These are phyloP conservation scores for Suillus variegatus DNA, from an alignment of 768 basidiomycete genomes.

Conservation along the genomic window DNA sequence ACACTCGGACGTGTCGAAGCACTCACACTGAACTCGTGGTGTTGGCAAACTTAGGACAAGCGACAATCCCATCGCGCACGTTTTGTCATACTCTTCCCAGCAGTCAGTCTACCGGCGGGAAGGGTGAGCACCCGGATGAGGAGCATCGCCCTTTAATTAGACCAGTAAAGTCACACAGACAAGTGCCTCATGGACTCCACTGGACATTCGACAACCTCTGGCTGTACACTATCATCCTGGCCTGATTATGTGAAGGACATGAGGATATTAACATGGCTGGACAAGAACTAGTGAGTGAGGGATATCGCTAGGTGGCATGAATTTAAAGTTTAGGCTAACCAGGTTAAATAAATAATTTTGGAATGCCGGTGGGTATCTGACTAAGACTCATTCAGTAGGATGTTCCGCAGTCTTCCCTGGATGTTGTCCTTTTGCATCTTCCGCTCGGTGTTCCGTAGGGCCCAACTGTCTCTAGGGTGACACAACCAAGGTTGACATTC, in stretches of 20 bases:
- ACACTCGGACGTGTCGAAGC: neutral
- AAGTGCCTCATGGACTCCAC: constrained; percentile 40
- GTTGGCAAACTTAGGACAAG: neutral
- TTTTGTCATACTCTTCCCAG: neutral
- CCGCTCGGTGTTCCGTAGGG: neutral
- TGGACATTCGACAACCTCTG: constrained; percentile 55
- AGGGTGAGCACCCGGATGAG: neutral
- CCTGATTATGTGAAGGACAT: constrained; percentile 39
- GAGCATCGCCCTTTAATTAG: neutral
- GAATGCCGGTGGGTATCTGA: neutral
- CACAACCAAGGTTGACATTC: neutral
- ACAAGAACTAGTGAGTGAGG: constrained; percentile 2
- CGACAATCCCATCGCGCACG: neutral
- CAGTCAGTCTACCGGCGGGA: neutral
- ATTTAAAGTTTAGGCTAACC: neutral
- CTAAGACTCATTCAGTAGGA: neutral
- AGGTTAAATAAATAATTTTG: neutral
- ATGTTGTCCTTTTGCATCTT: neutral
- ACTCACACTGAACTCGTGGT: neutral
- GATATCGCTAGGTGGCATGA: neutral
- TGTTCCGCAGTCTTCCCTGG: neutral
- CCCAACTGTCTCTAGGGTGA: neutral
- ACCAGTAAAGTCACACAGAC: constrained; percentile 26
- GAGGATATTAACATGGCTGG: constrained; percentile 61
- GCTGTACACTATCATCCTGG: constrained; percentile 53